These are phyloP conservation scores for Cutaneotrichosporon arboriforme DNA, from an alignment of 1,284 basidiomycete genomes.

Conservation along the genomic window DNA sequence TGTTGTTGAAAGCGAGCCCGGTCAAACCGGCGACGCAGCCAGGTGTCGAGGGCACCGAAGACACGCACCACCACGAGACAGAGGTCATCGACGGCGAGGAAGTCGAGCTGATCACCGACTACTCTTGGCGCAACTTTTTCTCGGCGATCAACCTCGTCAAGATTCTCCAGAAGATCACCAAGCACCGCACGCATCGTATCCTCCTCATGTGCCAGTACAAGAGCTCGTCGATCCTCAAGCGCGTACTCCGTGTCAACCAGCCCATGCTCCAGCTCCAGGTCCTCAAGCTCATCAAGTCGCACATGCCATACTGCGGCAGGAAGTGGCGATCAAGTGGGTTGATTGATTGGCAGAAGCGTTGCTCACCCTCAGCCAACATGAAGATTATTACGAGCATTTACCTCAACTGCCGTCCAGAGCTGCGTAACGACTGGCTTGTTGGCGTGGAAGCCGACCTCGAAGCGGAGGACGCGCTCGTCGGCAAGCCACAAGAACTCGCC, in stretches of 20 bases:
- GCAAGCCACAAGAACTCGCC: conserved; percentile 90
- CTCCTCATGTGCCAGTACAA: conserved; percentile 98
- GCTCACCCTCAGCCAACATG: conserved; percentile 76
- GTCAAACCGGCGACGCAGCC: neutral
- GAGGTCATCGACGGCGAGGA: conserved; percentile 58
- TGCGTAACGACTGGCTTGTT: conserved; percentile 96
- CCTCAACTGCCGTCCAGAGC: conserved; percentile 89
- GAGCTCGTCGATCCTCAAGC: conserved; percentile 92
- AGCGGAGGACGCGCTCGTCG: conserved; percentile 54
- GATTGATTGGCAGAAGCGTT: neutral
- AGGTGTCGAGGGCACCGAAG: neutral
- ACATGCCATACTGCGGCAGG: conserved; percentile 95
- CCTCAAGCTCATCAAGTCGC: conserved; percentile 97
- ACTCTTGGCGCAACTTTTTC: conserved; percentile 98
- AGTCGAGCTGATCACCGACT: conserved; percentile 84
- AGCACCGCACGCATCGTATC: conserved; percentile 88
- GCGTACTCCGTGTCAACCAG: conserved; percentile 88
- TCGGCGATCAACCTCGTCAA: conserved; percentile 96
- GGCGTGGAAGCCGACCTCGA: conserved; percentile 89
- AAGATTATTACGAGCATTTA: conserved; percentile 99
- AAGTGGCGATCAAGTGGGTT: conserved; percentile 92
- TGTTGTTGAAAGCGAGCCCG: neutral
- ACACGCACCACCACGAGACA: neutral
- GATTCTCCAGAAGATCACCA: conserved; percentile 96
- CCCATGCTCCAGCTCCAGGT: conserved; percentile 91